Percentiles rank a stretch among this genome's conserved stretches.
Conservation (phyloP, 805 yeast species). For the Myxozyma nipponensis region DNA sequence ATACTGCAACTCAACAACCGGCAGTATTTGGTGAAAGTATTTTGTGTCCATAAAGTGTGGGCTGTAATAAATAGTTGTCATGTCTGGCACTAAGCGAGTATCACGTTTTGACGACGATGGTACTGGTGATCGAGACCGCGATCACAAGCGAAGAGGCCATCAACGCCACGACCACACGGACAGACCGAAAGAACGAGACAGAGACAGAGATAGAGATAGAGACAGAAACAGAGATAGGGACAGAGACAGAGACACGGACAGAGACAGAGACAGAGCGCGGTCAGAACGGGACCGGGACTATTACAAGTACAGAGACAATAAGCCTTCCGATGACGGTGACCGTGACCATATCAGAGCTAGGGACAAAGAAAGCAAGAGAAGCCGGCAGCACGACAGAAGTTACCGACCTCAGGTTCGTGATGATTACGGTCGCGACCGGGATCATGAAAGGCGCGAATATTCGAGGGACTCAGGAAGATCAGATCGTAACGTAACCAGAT, state of each 20-base stretch:
- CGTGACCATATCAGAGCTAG: neutral
- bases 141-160: neutral
- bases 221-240: conserved; percentile 19
- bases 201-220: conserved; percentile 19
- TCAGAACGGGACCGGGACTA: conserved; percentile 16
- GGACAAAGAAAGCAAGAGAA: conserved; percentile 11
- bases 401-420: neutral
- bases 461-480: conserved; percentile 9
- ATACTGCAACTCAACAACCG: no score
- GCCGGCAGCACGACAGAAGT: conserved; percentile 1
- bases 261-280: conserved; percentile 12
- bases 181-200: conserved; percentile 8
- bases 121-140: neutral
- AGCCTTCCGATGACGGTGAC: conserved; percentile 13
- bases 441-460: conserved; percentile 9
- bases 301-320: conserved; percentile 18
- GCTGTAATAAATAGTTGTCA: neutral
- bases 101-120: neutral
- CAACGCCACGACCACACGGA: conserved; percentile 4
- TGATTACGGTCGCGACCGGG: conserved; percentile 11
- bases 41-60: no score
- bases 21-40: no score
- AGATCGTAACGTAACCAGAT: no score
- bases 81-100: neutral
- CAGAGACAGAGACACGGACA: conserved; percentile 9